Evolutionary conservation across 371 early-diverging fungal genomes (phyloP).

Genomic region (Mortierella polycephala): DNA sequence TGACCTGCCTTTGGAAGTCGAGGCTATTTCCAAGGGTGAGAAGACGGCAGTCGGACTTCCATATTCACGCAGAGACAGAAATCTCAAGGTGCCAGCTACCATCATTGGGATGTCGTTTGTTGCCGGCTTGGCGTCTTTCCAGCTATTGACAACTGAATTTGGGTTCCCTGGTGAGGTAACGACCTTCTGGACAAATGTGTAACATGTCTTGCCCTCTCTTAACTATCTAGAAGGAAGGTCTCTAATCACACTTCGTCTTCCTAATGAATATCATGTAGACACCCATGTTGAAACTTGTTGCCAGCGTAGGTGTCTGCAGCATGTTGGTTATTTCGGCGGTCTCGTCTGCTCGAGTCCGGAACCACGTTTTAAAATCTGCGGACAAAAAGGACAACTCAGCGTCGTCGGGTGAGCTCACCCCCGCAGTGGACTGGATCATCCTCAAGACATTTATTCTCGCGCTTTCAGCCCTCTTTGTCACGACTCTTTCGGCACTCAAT

Average conservation of each 20-base stretch:
- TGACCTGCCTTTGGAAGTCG: conserved; percentile 33
- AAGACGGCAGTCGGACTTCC: conserved; percentile 21
- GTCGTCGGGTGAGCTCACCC: conserved; percentile 2
- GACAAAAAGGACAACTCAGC: not conserved
- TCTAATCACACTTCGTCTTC: not conserved
- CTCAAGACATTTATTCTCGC: conserved; percentile 79
- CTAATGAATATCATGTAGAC: conserved; percentile 19
- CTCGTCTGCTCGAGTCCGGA: conserved; percentile 34
- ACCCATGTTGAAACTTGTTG: conserved; percentile 37
- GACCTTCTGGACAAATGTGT: too few relatives aligned
- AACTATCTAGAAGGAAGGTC: too few relatives aligned
- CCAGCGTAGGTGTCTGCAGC: conserved; percentile 37
- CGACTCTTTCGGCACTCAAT: conserved; percentile 84
- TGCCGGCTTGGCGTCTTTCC: conserved; percentile 35
- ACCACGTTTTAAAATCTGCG: conserved; percentile 10
- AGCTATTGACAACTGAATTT: conserved; percentile 32
- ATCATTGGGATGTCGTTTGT: conserved; percentile 31
- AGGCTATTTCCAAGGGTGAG: conserved; percentile 16
- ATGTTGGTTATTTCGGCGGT: conserved; percentile 39
- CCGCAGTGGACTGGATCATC: conserved; percentile 59
- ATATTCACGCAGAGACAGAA: conserved; percentile 37
- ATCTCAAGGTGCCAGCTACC: conserved; percentile 20
- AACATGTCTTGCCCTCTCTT: too few relatives aligned
- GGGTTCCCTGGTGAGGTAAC: conserved; percentile 46
- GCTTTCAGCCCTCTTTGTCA: conserved; percentile 75